Evolutionary conservation across 2,329 filamentous ascomycete species (phyloP).

Genomic region (Cladorrhinum sp.): DNA sequence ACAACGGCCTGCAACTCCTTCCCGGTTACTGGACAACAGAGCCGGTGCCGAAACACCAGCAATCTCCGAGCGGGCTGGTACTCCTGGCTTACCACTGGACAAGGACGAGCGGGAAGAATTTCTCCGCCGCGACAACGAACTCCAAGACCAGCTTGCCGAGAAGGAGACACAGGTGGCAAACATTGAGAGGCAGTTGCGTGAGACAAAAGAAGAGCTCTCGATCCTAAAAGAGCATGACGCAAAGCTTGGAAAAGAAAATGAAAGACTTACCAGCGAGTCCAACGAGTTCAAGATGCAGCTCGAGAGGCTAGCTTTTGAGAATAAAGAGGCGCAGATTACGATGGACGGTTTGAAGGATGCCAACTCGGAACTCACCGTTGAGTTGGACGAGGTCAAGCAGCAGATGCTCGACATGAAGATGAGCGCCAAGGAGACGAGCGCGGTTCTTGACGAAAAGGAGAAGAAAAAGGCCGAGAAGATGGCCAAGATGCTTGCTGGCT

Average conservation of each 20-base stretch:
- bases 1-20: constrained; percentile 51
- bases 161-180: constrained; percentile 79
- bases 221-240: constrained; percentile 83
- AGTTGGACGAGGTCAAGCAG: constrained; percentile 94
- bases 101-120: constrained; percentile 98
- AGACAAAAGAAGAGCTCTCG: constrained; percentile 80
- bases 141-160: constrained; percentile 94
- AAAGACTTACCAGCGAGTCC: constrained; percentile 77
- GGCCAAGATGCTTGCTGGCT: constrained; percentile 99
- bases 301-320: constrained; percentile 91
- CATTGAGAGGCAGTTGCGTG: constrained; percentile 75
- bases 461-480: constrained; percentile 98
- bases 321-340: constrained; percentile 93
- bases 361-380: constrained; percentile 84
- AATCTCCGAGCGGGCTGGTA: constrained; percentile 78
- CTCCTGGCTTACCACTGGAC: constrained; percentile 82
- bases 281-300: constrained; percentile 97
- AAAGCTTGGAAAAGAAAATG: constrained; percentile 84
- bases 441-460: constrained; percentile 92
- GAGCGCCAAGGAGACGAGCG: constrained; percentile 89
- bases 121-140: constrained; percentile 87
- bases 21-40: constrained; percentile 52
- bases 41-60: constrained; percentile 58
- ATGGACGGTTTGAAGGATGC: constrained; percentile 98
- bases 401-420: constrained; percentile 94